phyloP scores from a whole-genome alignment of 352 stramenopile species.

The Pythium aquatile region DNA sequence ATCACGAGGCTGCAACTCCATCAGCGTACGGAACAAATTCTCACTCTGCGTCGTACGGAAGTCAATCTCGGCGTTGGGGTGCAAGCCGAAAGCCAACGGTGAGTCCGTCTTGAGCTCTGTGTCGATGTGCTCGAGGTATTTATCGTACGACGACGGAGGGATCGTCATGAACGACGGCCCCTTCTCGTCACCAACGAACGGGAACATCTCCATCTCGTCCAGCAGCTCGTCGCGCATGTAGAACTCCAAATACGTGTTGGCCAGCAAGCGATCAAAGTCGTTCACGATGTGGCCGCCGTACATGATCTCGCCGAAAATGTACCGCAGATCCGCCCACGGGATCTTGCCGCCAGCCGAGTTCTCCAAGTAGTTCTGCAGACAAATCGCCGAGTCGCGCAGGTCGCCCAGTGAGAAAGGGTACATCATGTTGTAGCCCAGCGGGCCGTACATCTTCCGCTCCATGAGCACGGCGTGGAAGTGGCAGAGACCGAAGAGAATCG shows the following conservation, averaged over 20 bases:
- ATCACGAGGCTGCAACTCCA: conserved; percentile 95
- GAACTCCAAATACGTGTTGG: conserved; percentile 84
- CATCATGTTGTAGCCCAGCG: conserved; percentile 89
- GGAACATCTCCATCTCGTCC: conserved; percentile 98
- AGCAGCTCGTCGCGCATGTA: conserved; percentile 91
- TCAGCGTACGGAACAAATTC: conserved; percentile 93
- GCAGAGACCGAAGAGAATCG: conserved; percentile 89
- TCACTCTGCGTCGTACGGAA: conserved; percentile 97
- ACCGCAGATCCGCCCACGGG: conserved; percentile 89
- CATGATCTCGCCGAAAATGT: conserved; percentile 90
- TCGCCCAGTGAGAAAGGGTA: conserved; percentile 90
- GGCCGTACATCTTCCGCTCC: conserved; percentile 90
- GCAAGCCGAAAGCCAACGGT: conserved; percentile 95
- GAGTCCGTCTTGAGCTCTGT: conserved; percentile 96
- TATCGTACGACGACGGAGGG: conserved; percentile 96
- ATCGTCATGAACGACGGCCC: conserved; percentile 89
- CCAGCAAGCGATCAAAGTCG: conserved; percentile 76
- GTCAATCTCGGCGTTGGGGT: conserved; percentile 98
- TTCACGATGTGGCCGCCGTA: conserved; percentile 89
- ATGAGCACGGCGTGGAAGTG: conserved; percentile 93
- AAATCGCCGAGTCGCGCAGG: conserved; percentile 74
- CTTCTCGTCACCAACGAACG: conserved; percentile 96
- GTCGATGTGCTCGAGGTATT: conserved; percentile 97
- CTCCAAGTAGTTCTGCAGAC: conserved; percentile 92
- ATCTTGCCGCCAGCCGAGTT: conserved; percentile 86